These are phyloP conservation scores for Termitomyces sp. DNA, from an alignment of 768 basidiomycete genomes.

Conservation along the genomic window DNA sequence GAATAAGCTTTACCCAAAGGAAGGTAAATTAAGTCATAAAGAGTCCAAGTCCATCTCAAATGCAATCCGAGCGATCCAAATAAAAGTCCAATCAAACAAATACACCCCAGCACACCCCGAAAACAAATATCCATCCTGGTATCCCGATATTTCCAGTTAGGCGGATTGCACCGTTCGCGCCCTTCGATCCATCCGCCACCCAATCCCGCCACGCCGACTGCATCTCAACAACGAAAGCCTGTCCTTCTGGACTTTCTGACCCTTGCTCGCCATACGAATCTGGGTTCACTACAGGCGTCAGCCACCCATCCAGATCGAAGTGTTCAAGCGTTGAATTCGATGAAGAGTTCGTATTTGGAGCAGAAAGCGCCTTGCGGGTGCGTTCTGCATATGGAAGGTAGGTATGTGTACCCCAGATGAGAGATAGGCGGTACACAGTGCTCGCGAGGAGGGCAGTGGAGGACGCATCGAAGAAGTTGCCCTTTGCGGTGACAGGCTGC, in stretches of 20 bases:
- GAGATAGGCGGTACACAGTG: constrained; percentile 68
- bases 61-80: background rate
- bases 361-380: constrained; percentile 35
- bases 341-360: constrained; percentile 13
- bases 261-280: constrained; percentile 43
- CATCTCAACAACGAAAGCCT: constrained; percentile 76
- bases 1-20: background rate
- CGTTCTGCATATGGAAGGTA: constrained; percentile 55
- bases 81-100: constrained; percentile 1
- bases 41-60: background rate
- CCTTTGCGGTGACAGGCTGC: constrained; percentile 25
- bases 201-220: constrained; percentile 76
- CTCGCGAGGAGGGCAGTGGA: constrained; percentile 72
- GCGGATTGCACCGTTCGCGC: constrained; percentile 34
- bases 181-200: constrained; percentile 48
- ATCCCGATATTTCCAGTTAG: background rate
- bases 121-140: background rate
- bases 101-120: constrained; percentile 4
- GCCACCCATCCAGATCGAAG: constrained; percentile 57
- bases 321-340: constrained; percentile 28
- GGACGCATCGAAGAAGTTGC: constrained; percentile 66
- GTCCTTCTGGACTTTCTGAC: constrained; percentile 59
- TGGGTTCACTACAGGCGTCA: constrained; percentile 74
- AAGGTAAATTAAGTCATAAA: background rate
- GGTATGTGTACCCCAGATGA: constrained; percentile 41